These are phyloP conservation scores for Yamadazyma dendronema DNA, from an alignment of 1,139 yeast species.

Conservation along the genomic window DNA sequence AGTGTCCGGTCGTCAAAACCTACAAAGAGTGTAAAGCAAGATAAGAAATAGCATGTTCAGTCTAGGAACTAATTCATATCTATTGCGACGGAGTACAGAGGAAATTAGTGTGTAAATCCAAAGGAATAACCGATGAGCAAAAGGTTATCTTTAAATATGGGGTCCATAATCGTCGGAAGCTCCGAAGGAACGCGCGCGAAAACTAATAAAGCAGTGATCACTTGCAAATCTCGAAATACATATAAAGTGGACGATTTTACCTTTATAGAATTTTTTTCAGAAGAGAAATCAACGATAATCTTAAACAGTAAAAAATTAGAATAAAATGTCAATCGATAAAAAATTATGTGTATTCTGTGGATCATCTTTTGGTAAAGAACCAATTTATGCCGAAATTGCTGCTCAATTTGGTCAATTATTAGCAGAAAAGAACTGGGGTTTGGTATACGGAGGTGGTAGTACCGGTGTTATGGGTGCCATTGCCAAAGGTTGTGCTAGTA, in stretches of 20 bases:
- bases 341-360: conserved; percentile 86
- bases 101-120: no score
- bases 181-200: conserved; percentile 6
- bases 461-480: conserved; percentile 85
- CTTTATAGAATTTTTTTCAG: no score
- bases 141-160: no score
- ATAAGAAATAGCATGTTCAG: no score
- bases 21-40: no score
- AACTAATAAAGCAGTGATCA: not conserved
- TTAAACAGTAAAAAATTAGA: not conserved
- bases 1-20: no score
- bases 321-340: conserved; percentile 23
- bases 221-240: no score
- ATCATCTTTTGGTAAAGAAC: conserved; percentile 66
- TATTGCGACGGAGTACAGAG: not conserved
- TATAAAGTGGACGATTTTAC: no score
- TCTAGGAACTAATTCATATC: no score
- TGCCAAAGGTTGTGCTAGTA: conserved; percentile 67
- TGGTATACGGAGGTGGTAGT: conserved; percentile 91
- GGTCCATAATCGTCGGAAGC: conserved; percentile 3
- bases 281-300: no score
- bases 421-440: conserved; percentile 63
- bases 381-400: conserved; percentile 54
- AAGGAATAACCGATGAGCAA: no score
- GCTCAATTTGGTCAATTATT: conserved; percentile 55